Base-by-base conservation (phyloP, 2,329 filamentous ascomycete genomes). In the Calonectria pseudoturangicola region DNA sequence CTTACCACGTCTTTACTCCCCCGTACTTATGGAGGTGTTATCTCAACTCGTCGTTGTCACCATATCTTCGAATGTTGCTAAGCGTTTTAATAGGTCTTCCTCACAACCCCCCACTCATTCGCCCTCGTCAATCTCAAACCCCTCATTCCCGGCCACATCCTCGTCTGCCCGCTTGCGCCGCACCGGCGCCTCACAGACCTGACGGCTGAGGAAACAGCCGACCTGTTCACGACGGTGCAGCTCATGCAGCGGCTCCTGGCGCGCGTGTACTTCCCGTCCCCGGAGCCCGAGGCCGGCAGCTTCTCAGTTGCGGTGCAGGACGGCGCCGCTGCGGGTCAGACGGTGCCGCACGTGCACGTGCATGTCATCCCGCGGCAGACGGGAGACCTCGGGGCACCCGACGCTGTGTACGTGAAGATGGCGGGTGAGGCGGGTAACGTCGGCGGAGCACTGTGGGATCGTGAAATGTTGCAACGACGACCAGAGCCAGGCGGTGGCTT, bases 291-390 rank as follows among this genome's bases (percentile, higher is more conserved):
- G 41, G 93, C 92, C 7, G 92, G 94, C 12, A 94, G 94, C 72
- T 93, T 98, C 85, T 98, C 98, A 82, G 92, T 99, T 63, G 96
- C 96, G 0, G 90, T 99, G n/a, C 97, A 99, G 83, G 97, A 99
- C 83, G 97, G 97, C 25, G 87, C 88, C 39, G 95, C 95, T 72
- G 95, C 97, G 1, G 97, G 97, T 0, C 97, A 99, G 89, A 98
- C 95, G 70, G 96, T 99, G 54, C 89, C 95, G 10, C 97, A 99
- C 85, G 92, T 98, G 16, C 97, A 99, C 85, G 94, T 95, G 30
- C 97, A 99, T 86, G 90, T 98, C 62, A 96, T 98, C 67, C 96
- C 96, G 25, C 87, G 96, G 43, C 87, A 87, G 71, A 87, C 86
- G 71, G 89, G 92, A 47, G 88, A 92, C 81, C 88, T 83, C 82